A percentile compares a stretch with the other conserved stretches of the same genome.
Evolutionary conservation across 179 eudicot species (phyloP).

Genomic region (Pouteria campechiana): DNA sequence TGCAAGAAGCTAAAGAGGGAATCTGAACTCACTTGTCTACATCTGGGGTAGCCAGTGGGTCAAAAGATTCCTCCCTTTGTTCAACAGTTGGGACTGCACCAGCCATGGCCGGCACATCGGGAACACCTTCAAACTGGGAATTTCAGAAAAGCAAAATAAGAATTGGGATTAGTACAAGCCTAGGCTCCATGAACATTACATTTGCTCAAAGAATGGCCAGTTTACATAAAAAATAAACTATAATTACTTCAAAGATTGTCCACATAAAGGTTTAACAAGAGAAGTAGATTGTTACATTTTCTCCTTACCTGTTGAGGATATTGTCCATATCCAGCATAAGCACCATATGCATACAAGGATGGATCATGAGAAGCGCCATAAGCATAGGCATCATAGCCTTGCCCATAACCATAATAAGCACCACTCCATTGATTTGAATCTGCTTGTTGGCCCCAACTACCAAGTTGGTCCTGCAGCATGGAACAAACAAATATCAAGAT

Average conservation of each 20-base stretch:
- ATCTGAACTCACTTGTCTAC: slow-evolving; percentile 58
- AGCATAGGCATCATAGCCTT: slow-evolving; percentile 88
- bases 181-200: too few species aligned
- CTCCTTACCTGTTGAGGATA: slow-evolving; percentile 86
- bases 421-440: slow-evolving; percentile 82
- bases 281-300: too few species aligned
- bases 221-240: too few species aligned
- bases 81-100: slow-evolving; percentile 44
- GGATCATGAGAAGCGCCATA: slow-evolving; percentile 93
- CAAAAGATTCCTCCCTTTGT: slow-evolving; percentile 62
- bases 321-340: slow-evolving; percentile 76
- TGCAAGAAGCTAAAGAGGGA: too few species aligned
- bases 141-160: background rate
- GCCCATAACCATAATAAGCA: slow-evolving; percentile 90
- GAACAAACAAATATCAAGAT: background rate
- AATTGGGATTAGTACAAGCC: too few species aligned
- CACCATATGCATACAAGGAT: slow-evolving; percentile 64
- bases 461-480: slow-evolving; percentile 41
- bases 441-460: slow-evolving; percentile 68
- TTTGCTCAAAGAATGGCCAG: too few species aligned
- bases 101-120: slow-evolving; percentile 41
- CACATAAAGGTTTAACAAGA: background rate
- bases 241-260: background rate
- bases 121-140: slow-evolving; percentile 62
- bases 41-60: slow-evolving; percentile 90